Evolutionary conservation across 108 stramenopile species (phyloP).

Genomic region (Seminavis robusta): DNA sequence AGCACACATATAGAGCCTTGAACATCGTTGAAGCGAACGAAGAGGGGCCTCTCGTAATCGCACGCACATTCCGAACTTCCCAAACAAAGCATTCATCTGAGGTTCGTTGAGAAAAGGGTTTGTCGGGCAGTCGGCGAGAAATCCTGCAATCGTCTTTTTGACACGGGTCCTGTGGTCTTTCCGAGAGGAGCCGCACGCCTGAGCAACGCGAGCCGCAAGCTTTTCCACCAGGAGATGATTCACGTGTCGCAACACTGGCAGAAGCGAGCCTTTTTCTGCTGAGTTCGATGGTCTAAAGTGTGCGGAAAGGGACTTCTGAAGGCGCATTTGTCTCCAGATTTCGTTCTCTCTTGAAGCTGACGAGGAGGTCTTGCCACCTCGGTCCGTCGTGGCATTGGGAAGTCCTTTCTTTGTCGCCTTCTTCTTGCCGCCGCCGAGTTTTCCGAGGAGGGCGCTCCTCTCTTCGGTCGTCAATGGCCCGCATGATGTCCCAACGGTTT

Average conservation of each 20-base stretch:
- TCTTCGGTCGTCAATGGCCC: conserved; percentile 63
- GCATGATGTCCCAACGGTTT: conserved; percentile 41
- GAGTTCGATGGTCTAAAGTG: neutral
- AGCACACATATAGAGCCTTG: conserved; percentile 69
- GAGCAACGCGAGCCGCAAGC: conserved; percentile 33
- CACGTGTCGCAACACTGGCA: conserved; percentile 70
- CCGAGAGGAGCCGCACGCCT: neutral
- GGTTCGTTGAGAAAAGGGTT: neutral
- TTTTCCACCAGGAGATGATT: conserved; percentile 44
- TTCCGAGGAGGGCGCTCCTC: conserved; percentile 38
- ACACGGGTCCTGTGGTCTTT: neutral
- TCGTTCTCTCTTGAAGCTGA: conserved; percentile 32
- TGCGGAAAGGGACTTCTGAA: conserved; percentile 45
- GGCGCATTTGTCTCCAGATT: conserved; percentile 77
- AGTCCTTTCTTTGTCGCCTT: conserved; percentile 1
- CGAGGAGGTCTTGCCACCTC: neutral
- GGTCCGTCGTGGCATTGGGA: too few species aligned
- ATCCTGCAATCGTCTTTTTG: neutral
- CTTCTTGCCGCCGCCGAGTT: conserved; percentile 44
- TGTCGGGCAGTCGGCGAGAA: neutral
- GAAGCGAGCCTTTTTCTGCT: conserved; percentile 13
- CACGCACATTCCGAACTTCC: conserved; percentile 22
- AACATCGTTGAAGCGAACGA: conserved; percentile 34
- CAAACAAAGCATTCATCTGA: neutral
- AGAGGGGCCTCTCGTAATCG: conserved; percentile 68